A percentile compares a stretch with the other conserved stretches of the same genome.
phyloP scores from a whole-genome alignment of 108 stramenopile species.

The Nitzschia sp. region DNA sequence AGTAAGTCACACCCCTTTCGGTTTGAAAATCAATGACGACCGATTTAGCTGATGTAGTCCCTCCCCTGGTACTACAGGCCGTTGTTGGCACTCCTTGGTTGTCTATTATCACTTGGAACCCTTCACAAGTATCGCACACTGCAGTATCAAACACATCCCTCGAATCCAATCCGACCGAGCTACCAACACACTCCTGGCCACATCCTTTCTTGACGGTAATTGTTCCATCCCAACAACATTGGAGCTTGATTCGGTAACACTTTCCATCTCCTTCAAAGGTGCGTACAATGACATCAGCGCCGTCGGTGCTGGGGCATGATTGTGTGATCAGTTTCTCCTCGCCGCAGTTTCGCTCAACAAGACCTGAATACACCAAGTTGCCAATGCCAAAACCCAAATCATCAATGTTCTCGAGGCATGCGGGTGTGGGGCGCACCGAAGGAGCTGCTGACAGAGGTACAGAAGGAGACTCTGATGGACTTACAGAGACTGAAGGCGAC shows the following conservation, averaged over 20 bases:
- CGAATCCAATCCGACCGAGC: no score
- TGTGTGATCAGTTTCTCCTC: not conserved
- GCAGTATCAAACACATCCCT: no score
- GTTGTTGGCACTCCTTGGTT: no score
- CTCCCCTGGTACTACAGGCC: no score
- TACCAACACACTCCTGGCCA: not conserved
- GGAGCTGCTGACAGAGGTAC: not conserved
- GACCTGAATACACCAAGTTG: not conserved
- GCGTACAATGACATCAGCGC: not conserved
- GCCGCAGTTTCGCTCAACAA: not conserved
- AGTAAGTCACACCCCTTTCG: not conserved
- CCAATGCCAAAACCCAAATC: not conserved
- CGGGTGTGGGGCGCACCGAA: not conserved
- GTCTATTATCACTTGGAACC: no score
- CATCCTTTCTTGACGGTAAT: not conserved
- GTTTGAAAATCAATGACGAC: not conserved
- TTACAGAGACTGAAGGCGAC: not conserved
- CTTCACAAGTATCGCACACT: no score
- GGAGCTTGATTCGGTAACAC: not conserved
- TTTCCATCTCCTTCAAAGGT: no score
- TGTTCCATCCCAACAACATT: not conserved
- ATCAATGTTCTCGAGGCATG: not conserved
- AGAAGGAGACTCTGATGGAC: not conserved
- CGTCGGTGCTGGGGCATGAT: not conserved
- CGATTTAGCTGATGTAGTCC: no score